These are phyloP conservation scores for Pneumocystis carinii DNA, from an alignment of 1,139 yeast species.

Conservation along the genomic window DNA sequence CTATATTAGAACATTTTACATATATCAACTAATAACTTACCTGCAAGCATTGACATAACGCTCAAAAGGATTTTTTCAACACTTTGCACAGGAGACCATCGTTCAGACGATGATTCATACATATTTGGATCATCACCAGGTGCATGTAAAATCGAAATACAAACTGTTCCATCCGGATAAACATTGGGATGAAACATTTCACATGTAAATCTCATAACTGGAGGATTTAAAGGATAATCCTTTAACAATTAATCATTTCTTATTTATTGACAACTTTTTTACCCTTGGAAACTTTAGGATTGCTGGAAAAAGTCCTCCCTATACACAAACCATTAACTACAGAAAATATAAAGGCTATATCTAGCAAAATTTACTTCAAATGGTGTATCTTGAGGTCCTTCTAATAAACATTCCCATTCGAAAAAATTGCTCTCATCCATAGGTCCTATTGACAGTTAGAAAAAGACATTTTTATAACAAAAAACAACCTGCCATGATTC, in stretches of 20 bases:
- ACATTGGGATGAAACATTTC: slow-evolving; percentile 84
- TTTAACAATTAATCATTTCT: neutral
- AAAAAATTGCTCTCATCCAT: slow-evolving; percentile 65
- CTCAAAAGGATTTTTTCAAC: slow-evolving; percentile 85
- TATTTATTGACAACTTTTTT: neutral
- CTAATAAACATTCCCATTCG: slow-evolving; percentile 79
- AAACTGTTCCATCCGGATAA: slow-evolving; percentile 86
- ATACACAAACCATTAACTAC: slow-evolving; percentile 46
- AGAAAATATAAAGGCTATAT: neutral
- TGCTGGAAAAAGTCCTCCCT: slow-evolving; percentile 86
- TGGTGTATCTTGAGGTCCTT: slow-evolving; percentile 51
- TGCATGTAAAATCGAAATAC: slow-evolving; percentile 85
- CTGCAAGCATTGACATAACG: slow-evolving; percentile 85
- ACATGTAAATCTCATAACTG: slow-evolving; percentile 66
- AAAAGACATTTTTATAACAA: neutral
- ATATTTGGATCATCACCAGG: slow-evolving; percentile 96
- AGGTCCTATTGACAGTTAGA: slow-evolving; percentile 40
- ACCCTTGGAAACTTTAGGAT: slow-evolving; percentile 54
- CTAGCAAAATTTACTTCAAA: neutral
- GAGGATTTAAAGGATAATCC: slow-evolving; percentile 90
- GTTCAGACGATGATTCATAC: slow-evolving; percentile 86
- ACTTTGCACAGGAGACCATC: slow-evolving; percentile 97
- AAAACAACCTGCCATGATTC: slow-evolving; percentile 49
- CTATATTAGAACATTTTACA: neutral
- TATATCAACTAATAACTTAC: slow-evolving; percentile 6